These are phyloP conservation scores for Penicillium flavigenum DNA, from an alignment of 495 filamentous ascomycete genomes.

Conservation along the genomic window DNA sequence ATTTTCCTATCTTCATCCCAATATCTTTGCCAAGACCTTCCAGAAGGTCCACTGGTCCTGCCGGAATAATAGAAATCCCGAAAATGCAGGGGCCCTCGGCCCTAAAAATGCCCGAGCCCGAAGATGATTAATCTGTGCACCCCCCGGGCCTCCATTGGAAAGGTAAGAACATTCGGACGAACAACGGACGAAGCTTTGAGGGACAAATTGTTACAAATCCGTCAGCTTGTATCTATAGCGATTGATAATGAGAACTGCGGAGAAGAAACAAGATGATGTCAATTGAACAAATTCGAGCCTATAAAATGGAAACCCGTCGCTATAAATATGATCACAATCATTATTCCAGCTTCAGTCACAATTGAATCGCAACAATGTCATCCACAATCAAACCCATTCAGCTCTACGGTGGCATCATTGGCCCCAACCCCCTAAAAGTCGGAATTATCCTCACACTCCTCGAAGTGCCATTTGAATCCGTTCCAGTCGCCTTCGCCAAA, in stretches of 20 bases:
- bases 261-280: too few species aligned
- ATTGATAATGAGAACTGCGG: background rate
- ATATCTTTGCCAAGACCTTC: too few species aligned
- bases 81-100: too few species aligned
- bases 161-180: background rate
- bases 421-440: slow-evolving; percentile 60
- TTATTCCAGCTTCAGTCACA: background rate
- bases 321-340: background rate
- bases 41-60: too few species aligned
- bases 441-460: slow-evolving; percentile 60
- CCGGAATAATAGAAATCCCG: too few species aligned
- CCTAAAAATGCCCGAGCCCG: too few species aligned
- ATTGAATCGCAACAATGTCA: background rate
- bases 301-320: background rate
- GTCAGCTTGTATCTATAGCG: background rate
- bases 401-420: slow-evolving; percentile 17
- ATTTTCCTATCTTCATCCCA: too few species aligned
- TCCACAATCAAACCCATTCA: slow-evolving; percentile 9
- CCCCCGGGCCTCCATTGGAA: too few species aligned
- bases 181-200: background rate
- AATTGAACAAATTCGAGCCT: background rate
- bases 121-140: too few species aligned
- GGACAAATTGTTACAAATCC: background rate
- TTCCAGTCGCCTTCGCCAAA: slow-evolving; percentile 41
- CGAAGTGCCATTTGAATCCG: slow-evolving; percentile 47